A percentile compares a stretch with the other conserved stretches of the same genome.
Evolutionary conservation across 2,329 filamentous ascomycete genomes (phyloP).

Genomic region (Eutypella sp.): DNA sequence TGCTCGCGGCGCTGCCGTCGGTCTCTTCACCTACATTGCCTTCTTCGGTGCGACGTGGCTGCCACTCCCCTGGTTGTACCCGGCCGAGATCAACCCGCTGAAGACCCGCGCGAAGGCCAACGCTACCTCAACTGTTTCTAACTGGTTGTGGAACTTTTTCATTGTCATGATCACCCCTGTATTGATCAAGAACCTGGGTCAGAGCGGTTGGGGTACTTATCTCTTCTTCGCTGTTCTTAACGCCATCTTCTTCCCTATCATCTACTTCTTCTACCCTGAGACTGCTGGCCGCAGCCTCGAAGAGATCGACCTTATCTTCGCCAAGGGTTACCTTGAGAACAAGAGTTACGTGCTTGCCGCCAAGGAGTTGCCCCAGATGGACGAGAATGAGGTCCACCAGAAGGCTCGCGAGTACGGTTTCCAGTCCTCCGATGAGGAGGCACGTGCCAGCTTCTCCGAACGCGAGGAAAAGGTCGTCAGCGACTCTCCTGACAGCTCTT

Average conservation of each 20-base stretch:
- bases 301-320: constrained; percentile 55
- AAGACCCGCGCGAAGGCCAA: constrained; percentile 41
- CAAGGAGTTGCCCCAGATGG: constrained; percentile 49
- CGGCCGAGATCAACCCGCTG: constrained; percentile 49
- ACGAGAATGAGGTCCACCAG: constrained; percentile 45
- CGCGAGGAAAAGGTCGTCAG: constrained; percentile 12
- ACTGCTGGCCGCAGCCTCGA: constrained; percentile 45
- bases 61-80: constrained; percentile 56
- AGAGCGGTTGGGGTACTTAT: constrained; percentile 41
- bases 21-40: constrained; percentile 64
- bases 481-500: not conserved
- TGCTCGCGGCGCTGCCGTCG: constrained; percentile 63
- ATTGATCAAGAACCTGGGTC: constrained; percentile 49
- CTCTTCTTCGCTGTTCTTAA: constrained; percentile 44
- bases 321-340: constrained; percentile 53
- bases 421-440: constrained; percentile 18
- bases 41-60: constrained; percentile 64
- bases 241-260: constrained; percentile 38
- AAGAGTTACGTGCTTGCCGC: constrained; percentile 58
- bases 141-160: constrained; percentile 48
- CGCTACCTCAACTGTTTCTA: constrained; percentile 46
- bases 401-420: constrained; percentile 34
- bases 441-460: constrained; percentile 9
- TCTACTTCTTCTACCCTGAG: constrained; percentile 50
- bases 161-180: constrained; percentile 61